Evolutionary conservation across 1,284 basidiomycete species (phyloP), one percentile per base, ranked within the genome.

Genomic region (Ustilago bromivora): DNA sequence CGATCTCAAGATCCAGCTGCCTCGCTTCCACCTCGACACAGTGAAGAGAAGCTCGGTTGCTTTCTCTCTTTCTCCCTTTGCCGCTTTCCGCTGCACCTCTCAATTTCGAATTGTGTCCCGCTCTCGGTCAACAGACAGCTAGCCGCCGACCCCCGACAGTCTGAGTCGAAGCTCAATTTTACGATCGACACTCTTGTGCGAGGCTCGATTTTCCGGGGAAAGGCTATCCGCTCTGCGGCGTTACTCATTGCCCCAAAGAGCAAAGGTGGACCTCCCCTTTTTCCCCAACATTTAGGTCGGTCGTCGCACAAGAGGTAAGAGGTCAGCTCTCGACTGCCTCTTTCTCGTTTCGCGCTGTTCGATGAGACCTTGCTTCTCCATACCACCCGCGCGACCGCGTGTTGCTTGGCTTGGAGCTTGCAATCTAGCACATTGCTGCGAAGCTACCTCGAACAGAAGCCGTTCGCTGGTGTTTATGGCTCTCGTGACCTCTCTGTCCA

Each of bases 101-200:
- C 35, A 54, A 54, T 35, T 54, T 54, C 52, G 35, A 54, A 54
- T 54, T 54, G 49, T 32, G 11, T 51, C 49, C 49, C 49, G 49
- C 49, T 51, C 49, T 51, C 49, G 28, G 31, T 51, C 28, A 51
- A 51, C 7, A 51, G 28, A 28, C 49, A 28, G 31, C 49, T 51
- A 51, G 28, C 23, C 6, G 49, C 15, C 49, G 28, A 51, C 52
- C 34, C 52, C 35, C 38, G 35, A 17, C 52, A 54, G 35, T 36
- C 31, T 28, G 52, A 32, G 49, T 51, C 31, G 23, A 28, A 49
- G n/a, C 46, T 49, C 46, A 49, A 49, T 28, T 49, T 28, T 31
- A 11, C 46, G 46, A 49, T 49, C 46, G 46, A 49, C 49, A 17
- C 41, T 15, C 41, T 15, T 17, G 41, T 19, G 17, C n/a, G 41